Percentiles rank a stretch among this genome's conserved stretches.
These are phyloP conservation scores for Nitzschia sp. DNA, from an alignment of 108 stramenopile genomes.

Conservation along the genomic window DNA sequence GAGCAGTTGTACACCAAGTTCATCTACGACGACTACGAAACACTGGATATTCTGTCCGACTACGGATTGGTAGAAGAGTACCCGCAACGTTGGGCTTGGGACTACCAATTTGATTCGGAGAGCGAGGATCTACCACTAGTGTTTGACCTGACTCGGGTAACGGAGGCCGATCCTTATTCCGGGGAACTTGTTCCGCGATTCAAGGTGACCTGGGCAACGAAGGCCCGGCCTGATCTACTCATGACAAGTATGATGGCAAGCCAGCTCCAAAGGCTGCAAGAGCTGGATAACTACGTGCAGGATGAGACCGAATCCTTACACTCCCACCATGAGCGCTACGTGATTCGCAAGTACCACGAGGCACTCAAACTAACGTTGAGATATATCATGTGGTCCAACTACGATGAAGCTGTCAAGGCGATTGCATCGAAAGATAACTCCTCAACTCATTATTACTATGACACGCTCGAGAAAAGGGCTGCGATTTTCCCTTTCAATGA, in stretches of 20 bases:
- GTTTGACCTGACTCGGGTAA: not conserved
- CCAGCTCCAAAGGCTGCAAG: not conserved
- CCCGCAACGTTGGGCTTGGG: constrained; percentile 68
- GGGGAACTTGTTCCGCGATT: not conserved
- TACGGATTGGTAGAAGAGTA: constrained; percentile 70
- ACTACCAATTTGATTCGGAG: no score
- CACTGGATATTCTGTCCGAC: constrained; percentile 45
- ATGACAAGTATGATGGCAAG: not conserved
- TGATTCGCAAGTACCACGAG: constrained; percentile 17
- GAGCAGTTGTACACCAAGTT: constrained; percentile 75
- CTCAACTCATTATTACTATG: constrained; percentile 2
- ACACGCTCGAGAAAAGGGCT: constrained; percentile 8
- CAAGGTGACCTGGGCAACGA: not conserved
- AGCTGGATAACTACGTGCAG: not conserved
- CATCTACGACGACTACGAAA: constrained; percentile 45
- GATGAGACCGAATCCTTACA: not conserved
- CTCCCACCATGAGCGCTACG: constrained; percentile 18
- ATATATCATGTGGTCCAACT: not conserved
- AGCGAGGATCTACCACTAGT: not conserved
- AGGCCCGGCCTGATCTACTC: not conserved
- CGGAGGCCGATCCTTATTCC: not conserved
- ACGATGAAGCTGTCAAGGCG: constrained; percentile 6
- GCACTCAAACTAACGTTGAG: constrained; percentile 19
- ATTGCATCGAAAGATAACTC: not conserved
- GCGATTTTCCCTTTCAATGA: not conserved